Conservation (phyloP, 306 rosid species). For the Cucurbita argyrosperma region DNA sequence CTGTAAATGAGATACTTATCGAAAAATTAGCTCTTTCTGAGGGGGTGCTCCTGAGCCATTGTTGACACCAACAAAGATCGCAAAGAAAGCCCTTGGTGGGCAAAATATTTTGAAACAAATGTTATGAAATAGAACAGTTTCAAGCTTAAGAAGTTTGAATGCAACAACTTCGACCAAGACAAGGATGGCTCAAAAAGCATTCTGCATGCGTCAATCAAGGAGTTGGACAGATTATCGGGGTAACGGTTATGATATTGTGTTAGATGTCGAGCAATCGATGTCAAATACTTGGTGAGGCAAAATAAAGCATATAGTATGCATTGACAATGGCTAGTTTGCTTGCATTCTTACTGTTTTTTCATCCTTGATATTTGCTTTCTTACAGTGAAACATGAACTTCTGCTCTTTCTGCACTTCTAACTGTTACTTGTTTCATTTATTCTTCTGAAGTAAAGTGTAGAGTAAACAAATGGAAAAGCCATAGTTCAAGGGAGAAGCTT, state of each 20-base stretch:
- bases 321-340: background rate
- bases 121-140: conserved; percentile 48
- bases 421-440: background rate
- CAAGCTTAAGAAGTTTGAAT: conserved; percentile 35
- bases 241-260: conserved; percentile 43
- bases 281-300: conserved; percentile 24
- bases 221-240: conserved; percentile 48
- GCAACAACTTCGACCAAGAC: conserved; percentile 25
- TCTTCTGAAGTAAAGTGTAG: background rate
- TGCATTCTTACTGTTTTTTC: background rate
- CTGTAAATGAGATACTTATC: conserved; percentile 64
- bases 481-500: background rate
- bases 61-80: conserved; percentile 39
- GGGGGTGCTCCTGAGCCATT: conserved; percentile 35
- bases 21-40: conserved; percentile 24
- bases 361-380: background rate
- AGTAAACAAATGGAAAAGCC: background rate
- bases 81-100: conserved; percentile 44
- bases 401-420: background rate
- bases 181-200: conserved; percentile 38
- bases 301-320: background rate
- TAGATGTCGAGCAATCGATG: conserved; percentile 58
- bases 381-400: background rate
- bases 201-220: conserved; percentile 28
- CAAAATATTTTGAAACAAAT: conserved; percentile 78